Percentiles rank a stretch among this genome's conserved stretches.
These are phyloP conservation scores for Lachnellula cervina DNA, from an alignment of 2,329 filamentous ascomycete genomes.

Conservation along the genomic window DNA sequence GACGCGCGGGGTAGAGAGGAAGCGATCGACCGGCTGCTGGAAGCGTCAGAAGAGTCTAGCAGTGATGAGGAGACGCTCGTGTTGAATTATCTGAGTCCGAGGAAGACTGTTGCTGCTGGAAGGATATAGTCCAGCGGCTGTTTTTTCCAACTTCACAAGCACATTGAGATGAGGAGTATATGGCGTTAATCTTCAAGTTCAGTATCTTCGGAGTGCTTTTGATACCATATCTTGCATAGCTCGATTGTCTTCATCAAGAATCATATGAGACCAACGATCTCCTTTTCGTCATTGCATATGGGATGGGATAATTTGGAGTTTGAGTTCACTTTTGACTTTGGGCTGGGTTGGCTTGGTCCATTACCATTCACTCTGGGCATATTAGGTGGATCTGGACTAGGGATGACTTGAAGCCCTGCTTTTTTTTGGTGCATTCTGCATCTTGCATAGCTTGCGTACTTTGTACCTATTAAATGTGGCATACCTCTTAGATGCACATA, in stretches of 20 bases:
- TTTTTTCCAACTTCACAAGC: neutral
- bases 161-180: neutral
- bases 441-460: neutral
- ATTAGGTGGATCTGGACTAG: neutral
- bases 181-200: neutral
- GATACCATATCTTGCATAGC: neutral
- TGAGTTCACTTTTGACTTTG: neutral
- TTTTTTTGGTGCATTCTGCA: neutral
- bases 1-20: slow-evolving; percentile 18
- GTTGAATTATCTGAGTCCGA: slow-evolving; percentile 24
- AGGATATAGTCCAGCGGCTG: slow-evolving; percentile 16
- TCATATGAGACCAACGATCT: neutral
- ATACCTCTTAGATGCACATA: neutral
- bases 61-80: slow-evolving; percentile 32
- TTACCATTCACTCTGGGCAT: neutral
- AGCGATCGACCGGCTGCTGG: slow-evolving; percentile 30
- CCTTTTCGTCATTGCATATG: neutral
- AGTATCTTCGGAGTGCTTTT: neutral
- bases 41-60: slow-evolving; percentile 31
- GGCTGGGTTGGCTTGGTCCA: neutral
- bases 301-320: neutral
- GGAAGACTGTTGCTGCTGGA: slow-evolving; percentile 18
- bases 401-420: neutral
- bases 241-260: neutral
- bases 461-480: neutral